Base-by-base conservation (phyloP, 2,329 filamentous ascomycete genomes). In the Fusarium staphyleae region DNA sequence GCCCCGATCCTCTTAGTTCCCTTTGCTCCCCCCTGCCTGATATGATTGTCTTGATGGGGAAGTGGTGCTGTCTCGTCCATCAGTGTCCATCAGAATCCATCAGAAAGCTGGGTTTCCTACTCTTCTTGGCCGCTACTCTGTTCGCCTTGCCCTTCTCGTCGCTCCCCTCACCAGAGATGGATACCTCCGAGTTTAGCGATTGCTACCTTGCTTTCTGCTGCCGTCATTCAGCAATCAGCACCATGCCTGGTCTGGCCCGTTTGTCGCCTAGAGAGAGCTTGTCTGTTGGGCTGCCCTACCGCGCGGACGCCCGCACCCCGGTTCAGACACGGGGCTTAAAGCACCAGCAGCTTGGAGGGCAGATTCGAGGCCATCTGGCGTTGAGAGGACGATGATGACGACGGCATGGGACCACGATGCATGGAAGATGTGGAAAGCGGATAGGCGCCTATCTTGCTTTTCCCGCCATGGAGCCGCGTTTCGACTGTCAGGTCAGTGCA, bases 361-460 rank as follows among this genome's bases (percentile, higher is more conserved):
- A 24, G 22, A 24, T 57, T 62, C 50, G 52, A 50, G 47, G 28
- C 42, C 28, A 60, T 62, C 59, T 60, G 59, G 59, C 45, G 60
- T 52, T 54, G 57, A 58, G 44, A 40, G 52, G 55, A 57, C 56
- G 59, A 57, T 60, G 65, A 64, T 67, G 65, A 68, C 65, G 65
- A 52, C 37, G 48, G 52, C 41, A 68, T 67, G 62, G 51, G 63
- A 55, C 65, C 63, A 67, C 47, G 39, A 46, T 34, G 49, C 61
- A 63, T 65, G 47, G 48, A 39, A 53, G 44, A 37, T 45, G 47
- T 43, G 49, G 18, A 29, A 32, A 35, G 45, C 40, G 37, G 48
- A 52, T 43, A 45, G 42, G 47, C 39, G 47, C 32, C 32, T 37
- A 44, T 44, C 37, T 44, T 50, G 43, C 51, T 57, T 52, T 56